These are phyloP conservation scores for Pseudomonodictys pantanalensis DNA, from an alignment of 495 filamentous ascomycete species.

Conservation along the genomic window DNA sequence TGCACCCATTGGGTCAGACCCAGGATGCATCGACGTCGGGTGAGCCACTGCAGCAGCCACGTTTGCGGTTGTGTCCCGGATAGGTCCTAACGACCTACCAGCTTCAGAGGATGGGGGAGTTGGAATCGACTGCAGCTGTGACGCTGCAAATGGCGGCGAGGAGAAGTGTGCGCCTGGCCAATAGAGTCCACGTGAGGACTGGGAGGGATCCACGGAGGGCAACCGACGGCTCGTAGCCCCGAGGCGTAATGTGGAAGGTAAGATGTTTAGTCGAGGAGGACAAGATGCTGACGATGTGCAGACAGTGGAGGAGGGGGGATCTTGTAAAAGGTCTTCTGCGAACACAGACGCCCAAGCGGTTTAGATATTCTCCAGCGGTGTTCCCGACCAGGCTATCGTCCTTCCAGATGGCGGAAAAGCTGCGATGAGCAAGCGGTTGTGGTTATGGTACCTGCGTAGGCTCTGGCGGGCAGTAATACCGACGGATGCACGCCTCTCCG, in stretches of 20 bases:
- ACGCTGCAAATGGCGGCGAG: constrained; percentile 27
- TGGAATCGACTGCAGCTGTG: constrained; percentile 30
- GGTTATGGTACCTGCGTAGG: constrained; percentile 31
- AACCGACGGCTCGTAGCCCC: constrained; percentile 23
- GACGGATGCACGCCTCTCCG: constrained; percentile 31
- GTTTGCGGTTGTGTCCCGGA: constrained; percentile 39
- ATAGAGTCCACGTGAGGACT: constrained; percentile 31
- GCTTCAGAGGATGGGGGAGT: constrained; percentile 33
- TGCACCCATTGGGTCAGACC: constrained; percentile 43
- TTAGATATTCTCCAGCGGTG: constrained; percentile 25
- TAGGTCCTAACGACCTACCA: constrained; percentile 31
- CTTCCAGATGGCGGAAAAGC: constrained; percentile 20
- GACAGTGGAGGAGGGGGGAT: constrained; percentile 17
- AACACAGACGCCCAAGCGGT: constrained; percentile 20
- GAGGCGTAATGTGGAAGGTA: constrained; percentile 22
- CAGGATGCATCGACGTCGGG: constrained; percentile 44
- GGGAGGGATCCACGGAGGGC: constrained; percentile 35
- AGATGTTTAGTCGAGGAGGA: constrained; percentile 13
- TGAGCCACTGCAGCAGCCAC: constrained; percentile 47
- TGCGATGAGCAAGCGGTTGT: constrained; percentile 4
- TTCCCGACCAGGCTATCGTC: constrained; percentile 23
- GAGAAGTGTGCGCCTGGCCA: constrained; percentile 34
- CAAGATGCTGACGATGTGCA: constrained; percentile 29
- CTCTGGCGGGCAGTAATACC: constrained; percentile 25
- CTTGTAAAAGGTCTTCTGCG: constrained; percentile 25